Evolutionary conservation across 208 protist species (phyloP), one percentile per base, ranked within the genome.

Genomic region (Crithidia bombi): DNA sequence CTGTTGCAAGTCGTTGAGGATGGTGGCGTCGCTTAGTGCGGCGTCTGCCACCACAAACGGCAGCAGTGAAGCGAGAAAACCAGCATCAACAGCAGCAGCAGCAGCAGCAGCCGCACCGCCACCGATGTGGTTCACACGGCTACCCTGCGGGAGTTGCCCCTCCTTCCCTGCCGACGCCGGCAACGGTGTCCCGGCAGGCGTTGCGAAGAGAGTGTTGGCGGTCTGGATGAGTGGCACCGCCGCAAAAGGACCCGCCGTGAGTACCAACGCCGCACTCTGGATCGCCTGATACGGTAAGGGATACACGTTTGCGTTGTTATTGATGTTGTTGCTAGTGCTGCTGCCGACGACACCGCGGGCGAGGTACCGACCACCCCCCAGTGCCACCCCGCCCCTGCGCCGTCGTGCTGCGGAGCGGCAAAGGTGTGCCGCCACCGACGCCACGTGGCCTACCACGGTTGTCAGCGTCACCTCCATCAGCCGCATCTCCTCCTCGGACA

Each of bases 21-120:
- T 46, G 10, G 56, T 14, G 1, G 69, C 64, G 21, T 33, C 74
- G 46, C 61, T 52, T 3, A 74, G 55, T 3, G 49, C 25, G 7
- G 71, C 61, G 28, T 82, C 67, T 28, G 50, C 46, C 49, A 33
- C 54, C 33, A 70, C 64, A 52, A 77, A 77, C 3, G 71, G 71
- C 64, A 77, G 26, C 30, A 77, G 26, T 14, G 64, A 62, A 12
- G 46, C 26, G n/a, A 23, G 17, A 39, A 39, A 28, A 33, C n/a
- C n/a, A 17, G 11, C 33, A 12, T 6, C 21, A n/a, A n/a, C n/a
- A n/a, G n/a, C n/a, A n/a, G n/a, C n/a, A n/a, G n/a, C n/a, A n/a
- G n/a, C n/a, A n/a, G n/a, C n/a, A n/a, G n/a, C n/a, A n/a, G 46
- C 2, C 21, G 46, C 30, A n/a, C 43, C n/a, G n/a, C 9, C 47